Base-by-base conservation (phyloP, 345 rosid genomes). In the Gossypium sturtianum region DNA sequence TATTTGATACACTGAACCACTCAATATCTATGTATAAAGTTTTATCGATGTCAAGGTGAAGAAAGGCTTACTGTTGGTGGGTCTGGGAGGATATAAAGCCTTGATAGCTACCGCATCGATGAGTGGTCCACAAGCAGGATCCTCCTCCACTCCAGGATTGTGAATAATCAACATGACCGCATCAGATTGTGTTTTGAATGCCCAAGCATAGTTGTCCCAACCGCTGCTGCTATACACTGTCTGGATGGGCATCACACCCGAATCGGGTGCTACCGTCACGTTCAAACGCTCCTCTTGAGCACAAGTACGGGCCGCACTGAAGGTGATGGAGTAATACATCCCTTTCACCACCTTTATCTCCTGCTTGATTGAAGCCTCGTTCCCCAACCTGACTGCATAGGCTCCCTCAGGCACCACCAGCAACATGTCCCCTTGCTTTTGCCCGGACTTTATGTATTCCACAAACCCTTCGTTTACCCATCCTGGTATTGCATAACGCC, bases 391-490 rank as follows among this genome's bases (percentile, higher is more conserved):
- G 0, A 89, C 97, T 0, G 97, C 98, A 57, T 77, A 88, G 1
- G 93, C 87, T 9, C 97, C 97, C 43, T 63, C 87, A 0, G 97
- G 98, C 47, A 94, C 98, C n/a, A 93, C 88, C 0, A 93, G 90
- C 66, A 91, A 51, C 98, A 93, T 91, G 84, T 88, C 98, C 2
- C 98, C 97, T 82, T 93, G 98, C 83, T 88, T 93, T 54, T 93
- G 90, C 2, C 98, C 98, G 2, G 96, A 90, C 45, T 79, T 84
- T 52, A 93, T 91, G 89, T 91, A 91, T 81, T 93, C 97, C 12
- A 93, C 93, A 23, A 83, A 88, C 4, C 98, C 98, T 2, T 89
- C 82, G 23, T 88, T 67, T 79, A 88, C 91, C 98, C 98, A 93
- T 4, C 70, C 76, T 0, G 98, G 98, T 52, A 93, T 84, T 8